Evolutionary conservation across 106 monocot genomes (phyloP), one percentile per base, ranked within the genome.

Genomic region (Dioscorea dumetorum): DNA sequence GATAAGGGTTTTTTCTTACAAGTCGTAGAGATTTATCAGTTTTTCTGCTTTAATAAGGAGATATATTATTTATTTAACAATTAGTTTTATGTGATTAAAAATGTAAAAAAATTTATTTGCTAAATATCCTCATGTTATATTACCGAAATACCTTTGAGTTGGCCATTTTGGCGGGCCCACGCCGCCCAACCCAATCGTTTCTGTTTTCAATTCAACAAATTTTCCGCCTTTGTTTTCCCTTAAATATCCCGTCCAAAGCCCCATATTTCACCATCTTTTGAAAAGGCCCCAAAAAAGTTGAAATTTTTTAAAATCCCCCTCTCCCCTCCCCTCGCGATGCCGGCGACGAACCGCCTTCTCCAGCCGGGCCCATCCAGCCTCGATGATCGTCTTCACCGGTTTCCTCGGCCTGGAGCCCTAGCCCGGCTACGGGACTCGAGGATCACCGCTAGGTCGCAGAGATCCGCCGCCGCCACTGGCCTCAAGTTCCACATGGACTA

Each of bases 371-470:
- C 54, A 16, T 54, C 54, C 12, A 15, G 15, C 5, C 5, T 67
- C 18, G 74, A 75, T 4, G 75, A 76, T 16, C 21, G 62, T 21
- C 20, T 76, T 13, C 68, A 68, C 22, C 18, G 68, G 13, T 76
- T 76, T 33, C 34, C 69, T 10, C 49, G 69, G 5, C 75, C 75
- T 4, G 75, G 75, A 53, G 75, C 75, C 5, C 68, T 76, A 4
- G 75, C 75, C 11, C 75, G 62, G 35, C 24, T 76, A 2, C 68
- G 75, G 53, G 75, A 76, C 41, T 76, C 75, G 12, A 28, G 66
- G 56, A 62, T 68, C 54, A 56, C 33, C 67, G 51, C 62, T 13
- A 61, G 62, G 53, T 54, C 68, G 0, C 57, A 64, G 15, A 64
- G 66, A 24, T 57, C 64, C 57, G 24, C 15, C 17, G 2, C 32